Evolutionary conservation across 2,329 filamentous ascomycete species (phyloP).

Genomic region (Claviceps pusilla): DNA sequence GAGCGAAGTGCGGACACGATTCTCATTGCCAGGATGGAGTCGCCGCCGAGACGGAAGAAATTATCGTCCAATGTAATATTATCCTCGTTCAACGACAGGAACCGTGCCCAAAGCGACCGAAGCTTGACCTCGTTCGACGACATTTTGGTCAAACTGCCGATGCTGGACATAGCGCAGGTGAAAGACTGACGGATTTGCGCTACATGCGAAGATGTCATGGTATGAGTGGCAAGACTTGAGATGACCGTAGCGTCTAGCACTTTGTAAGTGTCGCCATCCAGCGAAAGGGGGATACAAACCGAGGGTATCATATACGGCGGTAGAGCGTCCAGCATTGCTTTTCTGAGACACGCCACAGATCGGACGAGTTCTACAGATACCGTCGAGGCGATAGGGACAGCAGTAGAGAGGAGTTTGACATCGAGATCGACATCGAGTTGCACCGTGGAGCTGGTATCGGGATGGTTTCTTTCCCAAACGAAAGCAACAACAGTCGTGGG

Average conservation of each 20-base stretch:
- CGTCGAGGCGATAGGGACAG: conserved; percentile 6
- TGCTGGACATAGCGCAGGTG: background rate
- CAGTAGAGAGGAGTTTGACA: background rate
- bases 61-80: conserved; percentile 39
- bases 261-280: background rate
- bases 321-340: conserved; percentile 12
- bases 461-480: background rate
- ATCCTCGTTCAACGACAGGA: conserved; percentile 28
- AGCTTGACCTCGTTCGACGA: conserved; percentile 16
- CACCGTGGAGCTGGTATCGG: background rate
- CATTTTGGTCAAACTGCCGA: background rate
- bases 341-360: conserved; percentile 11
- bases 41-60: conserved; percentile 46
- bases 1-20: conserved; percentile 39
- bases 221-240: conserved; percentile 27
- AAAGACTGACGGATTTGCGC: background rate
- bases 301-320: conserved; percentile 13
- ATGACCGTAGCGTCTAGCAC: conserved; percentile 16
- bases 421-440: conserved; percentile 4
- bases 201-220: background rate
- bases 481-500: background rate
- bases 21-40: conserved; percentile 47
- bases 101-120: conserved; percentile 31
- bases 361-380: conserved; percentile 10
- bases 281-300: background rate